A percentile compares a stretch with the other conserved stretches of the same genome.
Evolutionary conservation across 495 filamentous ascomycete genomes (phyloP).

Genomic region (Penicillium lividum): DNA sequence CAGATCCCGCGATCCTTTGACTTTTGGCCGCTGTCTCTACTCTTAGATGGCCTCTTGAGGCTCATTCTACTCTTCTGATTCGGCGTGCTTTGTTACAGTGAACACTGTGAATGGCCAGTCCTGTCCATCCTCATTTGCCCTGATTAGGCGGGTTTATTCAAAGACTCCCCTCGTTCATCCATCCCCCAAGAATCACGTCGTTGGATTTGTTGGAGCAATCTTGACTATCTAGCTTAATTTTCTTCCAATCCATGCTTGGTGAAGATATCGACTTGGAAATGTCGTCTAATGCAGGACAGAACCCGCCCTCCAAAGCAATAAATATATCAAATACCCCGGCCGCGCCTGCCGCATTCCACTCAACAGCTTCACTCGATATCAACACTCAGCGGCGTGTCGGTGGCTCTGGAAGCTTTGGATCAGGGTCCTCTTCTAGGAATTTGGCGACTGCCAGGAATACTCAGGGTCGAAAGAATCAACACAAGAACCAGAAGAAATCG

Average conservation of each 20-base stretch:
- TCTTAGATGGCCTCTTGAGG: slow-evolving; percentile 28
- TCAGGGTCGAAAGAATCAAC: slow-evolving; percentile 73
- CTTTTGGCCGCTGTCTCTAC: slow-evolving; percentile 16
- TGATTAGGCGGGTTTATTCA: slow-evolving; percentile 6
- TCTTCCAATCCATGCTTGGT: background rate
- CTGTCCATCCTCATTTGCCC: background rate
- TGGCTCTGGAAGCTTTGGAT: slow-evolving; percentile 63
- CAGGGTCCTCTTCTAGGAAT: slow-evolving; percentile 57
- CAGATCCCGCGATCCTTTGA: background rate
- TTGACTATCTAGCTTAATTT: background rate
- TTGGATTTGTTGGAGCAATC: background rate
- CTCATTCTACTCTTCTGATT: slow-evolving; percentile 15
- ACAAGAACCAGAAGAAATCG: slow-evolving; percentile 60
- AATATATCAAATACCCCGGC: slow-evolving; percentile 40
- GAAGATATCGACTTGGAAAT: slow-evolving; percentile 33
- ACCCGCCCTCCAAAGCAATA: slow-evolving; percentile 46
- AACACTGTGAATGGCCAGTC: slow-evolving; percentile 9
- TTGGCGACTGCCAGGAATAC: slow-evolving; percentile 63
- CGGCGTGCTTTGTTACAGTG: background rate
- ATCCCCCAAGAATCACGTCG: background rate
- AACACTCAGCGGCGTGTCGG: slow-evolving; percentile 64
- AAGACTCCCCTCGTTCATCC: background rate
- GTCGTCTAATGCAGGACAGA: slow-evolving; percentile 51
- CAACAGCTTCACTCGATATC: slow-evolving; percentile 36
- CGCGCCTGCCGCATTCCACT: slow-evolving; percentile 43